phyloP scores from a whole-genome alignment of 176 grass and related monocot genomes.

The Chloris gayana region DNA sequence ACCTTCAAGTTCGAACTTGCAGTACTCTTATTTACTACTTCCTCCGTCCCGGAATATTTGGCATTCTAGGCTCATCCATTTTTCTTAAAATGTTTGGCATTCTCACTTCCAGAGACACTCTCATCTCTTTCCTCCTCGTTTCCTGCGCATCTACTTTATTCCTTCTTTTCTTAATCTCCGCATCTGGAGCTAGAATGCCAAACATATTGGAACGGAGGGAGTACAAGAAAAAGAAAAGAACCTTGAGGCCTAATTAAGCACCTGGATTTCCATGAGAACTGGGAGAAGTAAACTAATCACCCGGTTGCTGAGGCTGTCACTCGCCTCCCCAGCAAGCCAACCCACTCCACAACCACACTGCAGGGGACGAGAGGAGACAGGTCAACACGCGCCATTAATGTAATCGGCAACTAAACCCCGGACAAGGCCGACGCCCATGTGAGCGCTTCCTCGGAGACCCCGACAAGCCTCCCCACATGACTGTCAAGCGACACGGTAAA shows the following conservation, averaged over 20 bases:
- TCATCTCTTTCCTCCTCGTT: too few species aligned
- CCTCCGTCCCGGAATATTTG: too few species aligned
- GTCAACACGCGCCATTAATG: slow-evolving; percentile 42
- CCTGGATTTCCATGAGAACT: background rate
- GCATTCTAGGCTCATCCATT: too few species aligned
- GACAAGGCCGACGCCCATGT: slow-evolving; percentile 34
- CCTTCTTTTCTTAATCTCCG: too few species aligned
- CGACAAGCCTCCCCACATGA: background rate
- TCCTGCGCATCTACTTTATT: too few species aligned
- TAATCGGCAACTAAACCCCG: background rate
- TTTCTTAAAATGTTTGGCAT: too few species aligned
- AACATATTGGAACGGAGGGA: too few species aligned
- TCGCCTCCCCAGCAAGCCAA: background rate
- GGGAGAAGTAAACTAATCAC: background rate
- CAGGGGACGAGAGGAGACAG: background rate
- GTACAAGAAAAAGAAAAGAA: too few species aligned
- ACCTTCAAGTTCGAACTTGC: too few species aligned
- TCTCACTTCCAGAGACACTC: too few species aligned
- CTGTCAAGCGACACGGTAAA: background rate
- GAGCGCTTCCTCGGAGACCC: background rate
- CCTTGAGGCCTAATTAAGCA: background rate
- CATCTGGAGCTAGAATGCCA: too few species aligned
- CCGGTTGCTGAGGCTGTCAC: background rate
- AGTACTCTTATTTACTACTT: too few species aligned
- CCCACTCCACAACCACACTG: background rate